Base-by-base conservation (phyloP, 495 filamentous ascomycete genomes). In the Aspergillus ostianus region DNA sequence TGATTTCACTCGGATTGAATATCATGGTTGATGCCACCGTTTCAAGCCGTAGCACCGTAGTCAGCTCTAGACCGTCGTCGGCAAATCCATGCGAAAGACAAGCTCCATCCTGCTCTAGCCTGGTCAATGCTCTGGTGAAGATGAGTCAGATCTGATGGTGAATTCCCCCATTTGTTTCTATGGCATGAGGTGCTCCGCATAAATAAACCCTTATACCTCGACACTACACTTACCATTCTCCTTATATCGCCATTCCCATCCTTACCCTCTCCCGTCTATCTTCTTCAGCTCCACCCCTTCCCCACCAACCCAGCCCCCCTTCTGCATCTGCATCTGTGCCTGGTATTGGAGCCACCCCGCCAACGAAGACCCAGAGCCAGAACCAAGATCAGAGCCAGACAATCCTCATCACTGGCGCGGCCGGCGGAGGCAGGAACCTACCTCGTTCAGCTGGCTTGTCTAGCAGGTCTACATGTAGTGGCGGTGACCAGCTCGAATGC, bases 401-500 rank as follows among this genome's bases (percentile, higher is more conserved):
- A 1, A 46, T 73, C 13, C 46, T 77, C 32, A 66, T 75, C 23
- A 74, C 73, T 4, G 74, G 73, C n/a, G 71, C 68, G 18, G 61
- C 69, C 0, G 74, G 74, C 19, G 70, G 47, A 0, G 74, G 74
- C 75, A 17, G 74, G 71, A 0, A 36, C 71, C n/a, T 74, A 71
- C 56, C 54, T 74, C 18, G 69, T 73, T 21, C 74, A 75, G 59
- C 58, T 77, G 21, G 73, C 69, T 21, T 56, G 64, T 3, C 12
- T 53, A 4, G 60, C 68, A 0, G 72, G 69, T 0, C 10, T 64
- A 23, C 62, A 67, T 46, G 67, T 73, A 46, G 63, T 66, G 26
- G 69, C 67, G 7, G 70, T 69, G 20, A 60, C 62, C 41, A 70
- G 68, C 19, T 63, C 71, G 30, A 67, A 67, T 57, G 61, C 27